These are phyloP conservation scores for Lasiosphaeriaceae sp. DNA, from an alignment of 495 filamentous ascomycete species.

Conservation along the genomic window DNA sequence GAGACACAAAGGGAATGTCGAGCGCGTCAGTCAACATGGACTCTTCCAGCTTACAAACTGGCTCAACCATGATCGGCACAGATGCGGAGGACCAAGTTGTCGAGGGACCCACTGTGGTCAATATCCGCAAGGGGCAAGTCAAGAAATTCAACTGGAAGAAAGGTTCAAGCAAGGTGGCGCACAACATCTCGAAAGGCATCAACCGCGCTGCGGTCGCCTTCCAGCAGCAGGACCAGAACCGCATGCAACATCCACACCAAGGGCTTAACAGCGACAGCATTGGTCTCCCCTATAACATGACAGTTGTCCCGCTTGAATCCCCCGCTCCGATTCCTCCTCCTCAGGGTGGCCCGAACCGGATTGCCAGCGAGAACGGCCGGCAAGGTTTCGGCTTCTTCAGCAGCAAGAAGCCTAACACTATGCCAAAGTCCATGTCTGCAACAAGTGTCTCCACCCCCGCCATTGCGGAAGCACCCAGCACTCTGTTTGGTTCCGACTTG, in stretches of 20 bases:
- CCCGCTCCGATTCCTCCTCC: constrained; percentile 26
- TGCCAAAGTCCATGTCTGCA: constrained; percentile 51
- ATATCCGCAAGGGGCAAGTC: constrained; percentile 83
- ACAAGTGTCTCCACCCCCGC: constrained; percentile 47
- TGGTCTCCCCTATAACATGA: constrained; percentile 61
- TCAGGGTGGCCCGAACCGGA: constrained; percentile 19
- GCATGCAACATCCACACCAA: constrained; percentile 45
- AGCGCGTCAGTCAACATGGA: constrained; percentile 60
- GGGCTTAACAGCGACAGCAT: constrained; percentile 51
- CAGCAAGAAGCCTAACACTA: constrained; percentile 40
- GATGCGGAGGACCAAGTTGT: constrained; percentile 65
- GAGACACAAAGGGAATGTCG: constrained; percentile 67
- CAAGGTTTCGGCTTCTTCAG: constrained; percentile 76
- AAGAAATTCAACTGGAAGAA: constrained; percentile 99
- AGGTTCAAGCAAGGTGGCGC: constrained; percentile 85
- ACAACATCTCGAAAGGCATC: constrained; percentile 89
- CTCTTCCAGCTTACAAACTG: constrained; percentile 27
- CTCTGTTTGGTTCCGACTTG: constrained; percentile 89
- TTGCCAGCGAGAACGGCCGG: constrained; percentile 49
- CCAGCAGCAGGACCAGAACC: constrained; percentile 39
- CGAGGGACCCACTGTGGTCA: constrained; percentile 82
- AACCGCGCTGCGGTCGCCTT: constrained; percentile 69
- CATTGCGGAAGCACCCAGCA: constrained; percentile 53
- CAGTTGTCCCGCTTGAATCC: constrained; percentile 44
- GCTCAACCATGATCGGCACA: constrained; percentile 53